Percentiles rank a stretch among this genome's conserved stretches.
phyloP scores from a whole-genome alignment of 768 basidiomycete species.

The Glaciozyma antarctica region DNA sequence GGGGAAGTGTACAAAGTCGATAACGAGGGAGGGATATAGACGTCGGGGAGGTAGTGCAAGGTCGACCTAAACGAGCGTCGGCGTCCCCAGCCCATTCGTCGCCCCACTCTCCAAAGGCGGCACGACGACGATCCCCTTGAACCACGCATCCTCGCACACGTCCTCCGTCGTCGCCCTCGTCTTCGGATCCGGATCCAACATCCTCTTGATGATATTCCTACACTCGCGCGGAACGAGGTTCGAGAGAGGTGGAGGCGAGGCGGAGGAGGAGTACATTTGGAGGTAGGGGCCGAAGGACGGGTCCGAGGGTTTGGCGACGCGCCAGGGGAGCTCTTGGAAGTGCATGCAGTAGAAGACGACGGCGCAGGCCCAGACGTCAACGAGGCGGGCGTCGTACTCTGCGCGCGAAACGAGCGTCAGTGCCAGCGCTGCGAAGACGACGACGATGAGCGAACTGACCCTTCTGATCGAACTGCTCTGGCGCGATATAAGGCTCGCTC shows the following conservation, averaged over 20 bases:
- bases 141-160: conserved; percentile 44
- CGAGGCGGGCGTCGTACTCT: conserved; percentile 95
- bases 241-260: conserved; percentile 46
- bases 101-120: conserved; percentile 12
- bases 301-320: conserved; percentile 77
- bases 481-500: conserved; percentile 96
- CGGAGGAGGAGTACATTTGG: conserved; percentile 37
- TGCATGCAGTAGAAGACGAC: conserved; percentile 96
- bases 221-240: conserved; percentile 81
- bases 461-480: conserved; percentile 92
- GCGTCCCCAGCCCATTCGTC: too few species aligned
- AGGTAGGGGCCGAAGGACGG: conserved; percentile 69
- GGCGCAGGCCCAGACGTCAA: conserved; percentile 95
- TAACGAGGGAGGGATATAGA: too few species aligned
- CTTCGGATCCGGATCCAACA: conserved; percentile 92
- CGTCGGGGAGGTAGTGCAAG: too few species aligned
- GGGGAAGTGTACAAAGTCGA: too few species aligned
- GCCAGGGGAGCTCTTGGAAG: conserved; percentile 96
- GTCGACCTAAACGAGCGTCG: too few species aligned
- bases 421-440: conserved; percentile 4
- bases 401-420: background rate
- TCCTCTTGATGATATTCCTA: conserved; percentile 69
- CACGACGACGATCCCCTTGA: conserved; percentile 19
- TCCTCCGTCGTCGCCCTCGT: conserved; percentile 67
- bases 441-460: conserved; percentile 56